Conservation (phyloP, 148 eudicot genomes). For the Rhododendron williamsianum region DNA sequence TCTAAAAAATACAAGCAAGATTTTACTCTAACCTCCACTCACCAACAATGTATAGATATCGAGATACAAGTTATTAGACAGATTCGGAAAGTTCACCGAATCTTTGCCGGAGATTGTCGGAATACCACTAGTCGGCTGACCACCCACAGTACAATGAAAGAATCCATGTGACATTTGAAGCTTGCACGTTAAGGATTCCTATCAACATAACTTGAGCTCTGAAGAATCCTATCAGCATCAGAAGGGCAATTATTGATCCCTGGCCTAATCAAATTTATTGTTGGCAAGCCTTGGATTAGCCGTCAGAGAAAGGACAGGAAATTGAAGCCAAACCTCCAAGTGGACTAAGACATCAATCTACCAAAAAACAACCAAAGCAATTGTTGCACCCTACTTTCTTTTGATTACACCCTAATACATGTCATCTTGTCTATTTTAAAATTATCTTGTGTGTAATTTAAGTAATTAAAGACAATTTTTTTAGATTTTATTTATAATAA, state of each 20-base stretch:
- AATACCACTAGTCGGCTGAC: no score
- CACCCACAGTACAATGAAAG: no score
- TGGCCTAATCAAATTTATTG: background rate
- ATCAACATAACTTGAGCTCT: no score
- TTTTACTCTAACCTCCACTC: no score
- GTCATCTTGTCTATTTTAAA: background rate
- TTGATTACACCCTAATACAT: background rate
- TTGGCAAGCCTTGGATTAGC: background rate
- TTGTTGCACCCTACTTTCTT: background rate
- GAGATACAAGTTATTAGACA: no score
- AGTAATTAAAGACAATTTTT: no score
- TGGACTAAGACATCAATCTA: background rate
- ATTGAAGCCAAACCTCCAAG: background rate
- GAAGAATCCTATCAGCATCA: background rate
- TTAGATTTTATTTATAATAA: no score
- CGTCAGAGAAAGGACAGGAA: background rate
- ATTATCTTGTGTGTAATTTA: background rate
- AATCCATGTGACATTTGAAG: background rate
- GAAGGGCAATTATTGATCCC: background rate
- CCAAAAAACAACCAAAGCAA: no score
- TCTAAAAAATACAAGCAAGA: no score
- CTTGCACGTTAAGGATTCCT: background rate
- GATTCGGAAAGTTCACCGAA: no score
- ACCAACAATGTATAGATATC: no score
- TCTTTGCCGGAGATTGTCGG: no score